A percentile compares a stretch with the other conserved stretches of the same genome.
phyloP scores from a whole-genome alignment of 352 stramenopile genomes.

The Albugo candida region DNA sequence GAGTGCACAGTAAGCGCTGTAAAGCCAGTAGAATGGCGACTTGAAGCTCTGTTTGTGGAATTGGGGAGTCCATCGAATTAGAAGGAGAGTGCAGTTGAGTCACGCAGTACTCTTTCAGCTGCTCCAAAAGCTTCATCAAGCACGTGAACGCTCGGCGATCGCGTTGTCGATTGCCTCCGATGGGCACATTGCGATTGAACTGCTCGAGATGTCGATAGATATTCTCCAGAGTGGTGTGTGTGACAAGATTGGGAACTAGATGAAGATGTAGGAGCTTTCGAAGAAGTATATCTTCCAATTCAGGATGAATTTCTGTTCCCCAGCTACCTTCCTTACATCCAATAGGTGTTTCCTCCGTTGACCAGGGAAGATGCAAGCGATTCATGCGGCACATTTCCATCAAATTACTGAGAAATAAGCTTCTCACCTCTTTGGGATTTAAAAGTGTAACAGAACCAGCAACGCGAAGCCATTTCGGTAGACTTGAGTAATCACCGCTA shows the following conservation, averaged over 20 bases:
- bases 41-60: conserved; percentile 67
- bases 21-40: conserved; percentile 58
- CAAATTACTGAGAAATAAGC: conserved; percentile 67
- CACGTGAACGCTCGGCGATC: conserved; percentile 54
- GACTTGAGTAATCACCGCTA: conserved; percentile 22
- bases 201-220: conserved; percentile 69
- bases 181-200: conserved; percentile 72
- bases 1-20: conserved; percentile 61
- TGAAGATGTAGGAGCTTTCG: conserved; percentile 59
- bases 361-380: conserved; percentile 73
- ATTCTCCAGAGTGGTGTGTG: conserved; percentile 43
- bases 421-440: conserved; percentile 55
- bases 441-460: conserved; percentile 54
- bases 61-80: conserved; percentile 58
- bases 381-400: conserved; percentile 81
- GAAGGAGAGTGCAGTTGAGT: conserved; percentile 52
- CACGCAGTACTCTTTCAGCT: conserved; percentile 70
- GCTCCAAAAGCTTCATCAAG: conserved; percentile 72
- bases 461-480: conserved; percentile 49
- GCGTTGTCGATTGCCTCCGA: conserved; percentile 46
- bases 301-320: conserved; percentile 56
- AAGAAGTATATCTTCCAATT: conserved; percentile 69
- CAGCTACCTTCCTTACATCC: conserved; percentile 76
- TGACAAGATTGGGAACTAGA: conserved; percentile 67
- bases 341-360: conserved; percentile 68